phyloP scores from a whole-genome alignment of 495 filamentous ascomycete species.

The Xylaria scruposa region DNA sequence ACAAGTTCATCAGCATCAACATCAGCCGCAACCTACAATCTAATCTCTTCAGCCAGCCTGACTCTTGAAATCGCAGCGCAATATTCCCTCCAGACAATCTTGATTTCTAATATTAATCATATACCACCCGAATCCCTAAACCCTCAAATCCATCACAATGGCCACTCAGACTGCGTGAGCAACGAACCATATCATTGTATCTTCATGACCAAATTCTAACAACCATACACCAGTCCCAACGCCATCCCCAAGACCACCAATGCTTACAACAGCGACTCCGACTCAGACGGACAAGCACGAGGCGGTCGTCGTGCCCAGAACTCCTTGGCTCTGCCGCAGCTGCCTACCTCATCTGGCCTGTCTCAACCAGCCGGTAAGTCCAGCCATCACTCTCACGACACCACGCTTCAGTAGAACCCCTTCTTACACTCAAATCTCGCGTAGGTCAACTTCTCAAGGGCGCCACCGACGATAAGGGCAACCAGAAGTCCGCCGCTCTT shows the following conservation, averaged over 20 bases:
- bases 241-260: constrained; percentile 41
- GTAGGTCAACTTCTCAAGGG: constrained; percentile 48
- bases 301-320: constrained; percentile 38
- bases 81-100: constrained; percentile 10
- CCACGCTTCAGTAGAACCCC: neutral
- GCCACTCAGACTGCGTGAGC: constrained; percentile 38
- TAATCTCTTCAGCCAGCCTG: constrained; percentile 38
- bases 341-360: constrained; percentile 47
- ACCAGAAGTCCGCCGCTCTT: constrained; percentile 50
- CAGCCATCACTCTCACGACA: neutral
- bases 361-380: constrained; percentile 49
- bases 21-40: constrained; percentile 23
- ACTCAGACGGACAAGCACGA: constrained; percentile 38
- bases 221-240: constrained; percentile 29
- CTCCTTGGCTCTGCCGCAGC: constrained; percentile 37
- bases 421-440: neutral
- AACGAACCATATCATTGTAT: neutral
- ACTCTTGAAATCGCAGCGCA: constrained; percentile 24
- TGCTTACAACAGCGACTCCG: constrained; percentile 41
- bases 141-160: constrained; percentile 33
- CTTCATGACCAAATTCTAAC: constrained; percentile 5
- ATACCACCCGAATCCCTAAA: neutral
- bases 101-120: neutral
- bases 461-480: constrained; percentile 50
- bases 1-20: constrained; percentile 29